Evolutionary conservation across 306 rosid genomes (phyloP).

Genomic region (Crataegus laevigata): DNA sequence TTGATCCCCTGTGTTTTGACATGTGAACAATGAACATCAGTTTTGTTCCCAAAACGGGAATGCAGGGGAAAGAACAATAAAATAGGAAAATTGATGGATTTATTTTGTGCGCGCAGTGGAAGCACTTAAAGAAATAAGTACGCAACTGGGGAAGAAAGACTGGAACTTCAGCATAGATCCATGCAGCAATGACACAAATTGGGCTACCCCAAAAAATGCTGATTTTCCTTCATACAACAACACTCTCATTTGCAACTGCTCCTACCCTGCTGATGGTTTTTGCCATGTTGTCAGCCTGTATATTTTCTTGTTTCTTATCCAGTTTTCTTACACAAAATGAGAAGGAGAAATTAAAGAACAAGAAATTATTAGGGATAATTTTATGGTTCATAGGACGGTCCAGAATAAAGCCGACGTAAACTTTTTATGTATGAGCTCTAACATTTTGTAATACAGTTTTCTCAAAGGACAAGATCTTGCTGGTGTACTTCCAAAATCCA

Average conservation of each 20-base stretch:
- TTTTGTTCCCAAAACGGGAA: too few relatives aligned
- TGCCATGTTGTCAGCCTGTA: constrained; percentile 17
- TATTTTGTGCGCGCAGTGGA: constrained; percentile 3
- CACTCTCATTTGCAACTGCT: constrained; percentile 16
- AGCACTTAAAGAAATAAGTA: constrained; percentile 10
- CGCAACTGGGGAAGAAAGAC: constrained; percentile 10
- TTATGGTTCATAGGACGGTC: too few relatives aligned
- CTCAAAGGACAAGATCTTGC: constrained; percentile 10
- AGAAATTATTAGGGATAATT: too few relatives aligned
- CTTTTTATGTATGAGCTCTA: too few relatives aligned
- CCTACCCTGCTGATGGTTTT: not conserved
- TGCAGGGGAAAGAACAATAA: too few relatives aligned
- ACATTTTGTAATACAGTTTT: not conserved
- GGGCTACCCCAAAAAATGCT: not conserved
- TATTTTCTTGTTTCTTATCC: too few relatives aligned
- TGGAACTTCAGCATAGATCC: constrained; percentile 19
- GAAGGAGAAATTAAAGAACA: too few relatives aligned
- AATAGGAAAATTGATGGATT: not conserved
- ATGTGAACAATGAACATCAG: too few relatives aligned
- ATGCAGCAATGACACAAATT: constrained; percentile 1
- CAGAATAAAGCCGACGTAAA: too few relatives aligned
- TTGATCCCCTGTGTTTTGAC: too few relatives aligned
- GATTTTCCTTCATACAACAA: constrained; percentile 9
- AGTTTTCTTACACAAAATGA: too few relatives aligned
- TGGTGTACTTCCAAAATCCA: constrained; percentile 6